Evolutionary conservation across 1,284 basidiomycete species (phyloP), one percentile per base, ranked within the genome.

Genomic region (Boletellus deceptivus): DNA sequence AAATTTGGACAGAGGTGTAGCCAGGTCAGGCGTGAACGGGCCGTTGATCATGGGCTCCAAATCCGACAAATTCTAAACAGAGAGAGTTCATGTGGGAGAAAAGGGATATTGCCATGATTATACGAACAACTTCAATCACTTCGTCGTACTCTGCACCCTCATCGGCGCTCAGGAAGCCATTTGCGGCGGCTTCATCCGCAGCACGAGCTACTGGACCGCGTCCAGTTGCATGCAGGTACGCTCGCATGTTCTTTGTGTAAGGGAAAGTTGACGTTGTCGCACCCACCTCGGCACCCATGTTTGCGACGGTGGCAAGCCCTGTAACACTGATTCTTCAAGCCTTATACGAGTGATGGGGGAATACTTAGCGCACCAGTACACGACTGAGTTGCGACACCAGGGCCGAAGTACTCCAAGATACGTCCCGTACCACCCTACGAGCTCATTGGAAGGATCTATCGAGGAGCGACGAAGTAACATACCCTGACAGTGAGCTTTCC

Each of bases 271-370:
- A 96, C 0, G 97, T 98, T 3, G 97, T 99, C 7, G 97, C 97
- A 42, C 97, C 97, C 24, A 99, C 93, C 76, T 99, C 97, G 20
- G 97, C 97, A 53, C 97, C 97, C 97, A 99, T 99, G 73, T 98
- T 98, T 50, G 92, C 89, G 55, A 98, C 90, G 5, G 94, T 98
- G 0, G 95, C 94, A 46, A 98, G 72, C 58, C 93, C 88, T 89
- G 48, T 20, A 43, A 50, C 33, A 17, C 6, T 39, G 13, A 29
- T 49, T 29, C 20, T 24, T 22, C 6, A 47, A 33, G 38, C 16
- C 14, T 38, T 8, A 11, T 27, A 34, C 4, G 5, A 36, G 7
- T 18, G 17, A 31, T 18, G 6, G 14, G n/a, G 46, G 6, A 27
- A 29, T 18, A 34, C 29, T 50, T 17, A n/a, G 46, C 70, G 46